phyloP scores from a whole-genome alignment of 2,329 filamentous ascomycete genomes.

The Botryosphaeria dothidea region DNA sequence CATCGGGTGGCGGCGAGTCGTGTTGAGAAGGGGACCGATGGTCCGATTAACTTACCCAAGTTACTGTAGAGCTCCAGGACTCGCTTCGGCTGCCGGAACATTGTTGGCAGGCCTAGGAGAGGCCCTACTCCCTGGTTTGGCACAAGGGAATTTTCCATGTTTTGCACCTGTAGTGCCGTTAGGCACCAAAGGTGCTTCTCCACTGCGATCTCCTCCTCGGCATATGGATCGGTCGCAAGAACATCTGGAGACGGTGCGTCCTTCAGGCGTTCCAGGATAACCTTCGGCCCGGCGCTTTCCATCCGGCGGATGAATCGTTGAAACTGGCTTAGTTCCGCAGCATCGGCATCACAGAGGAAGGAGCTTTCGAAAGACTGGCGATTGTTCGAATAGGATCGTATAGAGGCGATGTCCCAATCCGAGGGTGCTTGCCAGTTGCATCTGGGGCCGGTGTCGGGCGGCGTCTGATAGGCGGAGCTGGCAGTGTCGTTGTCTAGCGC shows the following conservation, averaged over 20 bases:
- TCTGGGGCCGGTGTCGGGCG: background rate
- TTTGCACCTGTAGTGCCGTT: conserved; percentile 51
- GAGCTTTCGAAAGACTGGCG: conserved; percentile 1
- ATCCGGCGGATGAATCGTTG: conserved; percentile 59
- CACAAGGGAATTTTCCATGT: conserved; percentile 27
- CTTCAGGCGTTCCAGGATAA: conserved; percentile 58
- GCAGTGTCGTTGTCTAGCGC: background rate
- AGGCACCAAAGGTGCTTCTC: conserved; percentile 65
- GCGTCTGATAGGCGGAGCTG: background rate
- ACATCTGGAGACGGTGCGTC: conserved; percentile 41
- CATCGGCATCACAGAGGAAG: conserved; percentile 11
- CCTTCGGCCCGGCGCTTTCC: conserved; percentile 53
- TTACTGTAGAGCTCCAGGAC: conserved; percentile 41
- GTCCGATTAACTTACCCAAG: conserved; percentile 24
- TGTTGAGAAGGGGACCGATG: background rate
- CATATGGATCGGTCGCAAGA: conserved; percentile 37
- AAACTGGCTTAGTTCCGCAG: conserved; percentile 39
- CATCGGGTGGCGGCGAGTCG: conserved; percentile 25
- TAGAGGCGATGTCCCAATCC: conserved; percentile 33
- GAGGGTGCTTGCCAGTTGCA: conserved; percentile 31
- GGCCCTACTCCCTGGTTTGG: conserved; percentile 25
- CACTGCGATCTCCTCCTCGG: conserved; percentile 52
- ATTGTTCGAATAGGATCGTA: conserved; percentile 24
- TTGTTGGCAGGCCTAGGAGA: conserved; percentile 23
- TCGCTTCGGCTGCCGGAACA: conserved; percentile 22